These are phyloP conservation scores for Globomyces sp. DNA, from an alignment of 371 early-diverging fungal species.

Conservation along the genomic window DNA sequence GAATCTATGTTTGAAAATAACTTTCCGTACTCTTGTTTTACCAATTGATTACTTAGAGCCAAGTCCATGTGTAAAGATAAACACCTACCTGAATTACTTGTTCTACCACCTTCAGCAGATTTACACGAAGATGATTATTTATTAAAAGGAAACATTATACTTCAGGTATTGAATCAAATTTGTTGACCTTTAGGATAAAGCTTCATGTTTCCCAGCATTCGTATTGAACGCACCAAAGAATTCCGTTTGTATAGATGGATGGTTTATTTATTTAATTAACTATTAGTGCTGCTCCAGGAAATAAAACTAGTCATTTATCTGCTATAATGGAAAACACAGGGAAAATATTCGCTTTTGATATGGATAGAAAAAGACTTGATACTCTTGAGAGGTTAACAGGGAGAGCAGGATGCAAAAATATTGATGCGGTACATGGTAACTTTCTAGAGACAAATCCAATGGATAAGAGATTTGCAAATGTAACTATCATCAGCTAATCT, in stretches of 20 bases:
- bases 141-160: conserved; percentile 72
- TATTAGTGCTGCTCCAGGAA: conserved; percentile 94
- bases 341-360: conserved; percentile 92
- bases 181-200: conserved; percentile 67
- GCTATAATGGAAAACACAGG: conserved; percentile 92
- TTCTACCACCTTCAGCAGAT: conserved; percentile 83
- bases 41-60: conserved; percentile 13
- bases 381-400: conserved; percentile 71
- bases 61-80: conserved; percentile 51
- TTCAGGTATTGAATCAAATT: conserved; percentile 50
- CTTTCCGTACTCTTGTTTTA: conserved; percentile 7
- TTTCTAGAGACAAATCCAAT: conserved; percentile 74
- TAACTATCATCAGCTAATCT: neutral
- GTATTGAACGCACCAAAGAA: conserved; percentile 73
- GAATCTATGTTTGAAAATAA: conserved; percentile 4
- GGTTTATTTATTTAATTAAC: conserved; percentile 32
- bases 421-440: conserved; percentile 55
- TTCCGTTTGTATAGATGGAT: conserved; percentile 90
- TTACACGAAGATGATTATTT: conserved; percentile 79
- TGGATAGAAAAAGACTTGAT: conserved; percentile 76
- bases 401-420: conserved; percentile 80
- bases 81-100: conserved; percentile 78
- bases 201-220: conserved; percentile 95
- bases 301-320: conserved; percentile 97
- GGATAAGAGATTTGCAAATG: conserved; percentile 33